These are phyloP conservation scores for Ganoderma multipileum DNA, from an alignment of 1,284 basidiomycete genomes.

Conservation along the genomic window DNA sequence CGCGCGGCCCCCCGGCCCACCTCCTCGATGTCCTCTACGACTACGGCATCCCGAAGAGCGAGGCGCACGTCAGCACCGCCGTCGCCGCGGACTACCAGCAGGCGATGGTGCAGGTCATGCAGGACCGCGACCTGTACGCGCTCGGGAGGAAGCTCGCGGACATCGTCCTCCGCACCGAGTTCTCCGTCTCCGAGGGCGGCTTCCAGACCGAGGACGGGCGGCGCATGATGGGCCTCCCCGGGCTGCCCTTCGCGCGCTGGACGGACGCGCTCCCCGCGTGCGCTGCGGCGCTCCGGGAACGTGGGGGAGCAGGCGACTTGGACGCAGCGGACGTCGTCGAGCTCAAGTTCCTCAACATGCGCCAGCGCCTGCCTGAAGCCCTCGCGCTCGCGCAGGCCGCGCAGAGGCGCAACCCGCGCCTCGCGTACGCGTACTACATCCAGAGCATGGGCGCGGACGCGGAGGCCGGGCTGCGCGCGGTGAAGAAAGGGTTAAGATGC, in stretches of 20 bases:
- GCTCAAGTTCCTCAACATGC: conserved; percentile 60
- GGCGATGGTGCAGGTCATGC: conserved; percentile 53
- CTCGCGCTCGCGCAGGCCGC: conserved; percentile 50
- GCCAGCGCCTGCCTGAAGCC: conserved; percentile 50
- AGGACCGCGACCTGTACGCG: conserved; percentile 53
- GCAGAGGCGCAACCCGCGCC: conserved; percentile 57
- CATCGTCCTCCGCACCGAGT: conserved; percentile 60
- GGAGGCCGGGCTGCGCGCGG: conserved; percentile 44
- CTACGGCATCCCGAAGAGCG: conserved; percentile 53
- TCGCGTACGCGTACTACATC: conserved; percentile 66
- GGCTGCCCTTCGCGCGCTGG: conserved; percentile 61
- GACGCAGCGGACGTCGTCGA: conserved; percentile 67
- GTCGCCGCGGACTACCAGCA: conserved; percentile 50
- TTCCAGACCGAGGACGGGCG: conserved; percentile 47
- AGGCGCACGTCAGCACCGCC: conserved; percentile 47
- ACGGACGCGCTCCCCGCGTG: conserved; percentile 60
- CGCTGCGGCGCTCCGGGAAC: conserved; percentile 56
- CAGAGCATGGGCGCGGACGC: conserved; percentile 45
- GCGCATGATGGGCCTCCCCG: conserved; percentile 36
- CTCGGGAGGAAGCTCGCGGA: conserved; percentile 55
- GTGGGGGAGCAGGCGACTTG: conserved; percentile 32
- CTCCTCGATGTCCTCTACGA: conserved; percentile 52
- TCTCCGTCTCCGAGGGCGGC: conserved; percentile 57
- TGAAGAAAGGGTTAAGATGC: conserved; percentile 63
- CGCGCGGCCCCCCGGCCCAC: conserved; percentile 50